Evolutionary conservation across 257 asterid genomes (phyloP).

Genomic region (Solanum tarijense): DNA sequence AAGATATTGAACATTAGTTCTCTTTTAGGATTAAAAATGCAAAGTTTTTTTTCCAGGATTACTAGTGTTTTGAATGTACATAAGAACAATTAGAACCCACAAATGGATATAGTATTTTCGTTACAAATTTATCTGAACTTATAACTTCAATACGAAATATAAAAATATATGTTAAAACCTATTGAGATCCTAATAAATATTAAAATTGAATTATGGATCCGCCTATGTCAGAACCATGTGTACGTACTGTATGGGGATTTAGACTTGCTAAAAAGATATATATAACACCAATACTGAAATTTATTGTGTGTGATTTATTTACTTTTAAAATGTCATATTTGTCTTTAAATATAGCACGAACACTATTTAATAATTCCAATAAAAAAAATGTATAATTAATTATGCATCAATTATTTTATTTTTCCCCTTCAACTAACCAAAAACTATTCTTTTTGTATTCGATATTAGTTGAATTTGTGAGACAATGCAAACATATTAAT

Average conservation of each 20-base stretch:
- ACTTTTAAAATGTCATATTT: neutral
- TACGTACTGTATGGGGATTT: neutral
- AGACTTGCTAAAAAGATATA: neutral
- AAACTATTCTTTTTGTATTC: neutral
- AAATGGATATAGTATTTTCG: neutral
- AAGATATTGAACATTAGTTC: neutral
- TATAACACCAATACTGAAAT: too few relatives aligned
- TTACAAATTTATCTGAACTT: too few relatives aligned
- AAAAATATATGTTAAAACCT: too few relatives aligned
- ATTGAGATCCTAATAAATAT: neutral
- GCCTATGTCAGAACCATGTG: neutral
- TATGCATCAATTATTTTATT: neutral
- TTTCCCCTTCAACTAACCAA: neutral
- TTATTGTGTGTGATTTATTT: neutral
- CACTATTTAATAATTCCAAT: neutral
- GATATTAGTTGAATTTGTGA: too few relatives aligned
- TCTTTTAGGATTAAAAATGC: neutral
- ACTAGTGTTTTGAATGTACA: neutral
- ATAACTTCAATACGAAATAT: too few relatives aligned
- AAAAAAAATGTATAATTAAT: neutral
- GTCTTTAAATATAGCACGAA: neutral
- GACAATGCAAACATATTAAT: too few relatives aligned
- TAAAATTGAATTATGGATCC: neutral
- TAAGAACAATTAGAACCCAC: too few relatives aligned
- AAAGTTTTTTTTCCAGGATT: neutral